Conservation (phyloP, 306 rosid species). For the Parietaria judaica region DNA sequence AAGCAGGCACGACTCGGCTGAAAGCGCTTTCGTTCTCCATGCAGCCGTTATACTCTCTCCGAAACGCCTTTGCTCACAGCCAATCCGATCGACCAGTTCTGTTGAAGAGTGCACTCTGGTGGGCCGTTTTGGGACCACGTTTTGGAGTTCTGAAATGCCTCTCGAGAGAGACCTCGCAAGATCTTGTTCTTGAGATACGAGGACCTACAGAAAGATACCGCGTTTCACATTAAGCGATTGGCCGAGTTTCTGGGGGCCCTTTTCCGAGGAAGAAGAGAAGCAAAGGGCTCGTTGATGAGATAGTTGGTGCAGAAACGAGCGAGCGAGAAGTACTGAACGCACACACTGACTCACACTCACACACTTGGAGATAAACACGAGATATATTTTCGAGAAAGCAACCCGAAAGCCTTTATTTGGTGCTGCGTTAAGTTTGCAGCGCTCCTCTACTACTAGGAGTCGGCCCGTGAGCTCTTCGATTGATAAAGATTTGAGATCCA, state of each 20-base stretch:
- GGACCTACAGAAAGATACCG: neutral
- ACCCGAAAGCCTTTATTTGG: too few relatives aligned
- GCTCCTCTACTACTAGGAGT: too few relatives aligned
- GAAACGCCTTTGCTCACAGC: neutral
- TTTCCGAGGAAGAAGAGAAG: neutral
- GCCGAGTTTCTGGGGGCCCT: neutral
- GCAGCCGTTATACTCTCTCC: neutral
- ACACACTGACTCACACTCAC: too few relatives aligned
- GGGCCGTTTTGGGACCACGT: neutral
- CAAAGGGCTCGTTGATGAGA: neutral
- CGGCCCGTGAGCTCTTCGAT: too few relatives aligned
- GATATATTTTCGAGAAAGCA: too few relatives aligned
- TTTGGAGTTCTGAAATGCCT: neutral
- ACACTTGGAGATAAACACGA: too few relatives aligned
- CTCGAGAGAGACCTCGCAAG: neutral
- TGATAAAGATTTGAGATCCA: too few relatives aligned
- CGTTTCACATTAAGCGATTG: neutral
- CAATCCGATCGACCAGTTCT: neutral
- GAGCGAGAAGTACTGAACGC: too few relatives aligned
- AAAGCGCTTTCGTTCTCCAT: constrained; percentile 1
- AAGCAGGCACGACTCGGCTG: constrained; percentile 8
- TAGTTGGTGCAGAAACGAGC: too few relatives aligned
- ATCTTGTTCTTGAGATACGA: neutral
- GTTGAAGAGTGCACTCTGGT: neutral
- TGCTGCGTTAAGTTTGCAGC: too few relatives aligned